A percentile compares a stretch with the other conserved stretches of the same genome.
phyloP scores from a whole-genome alignment of 768 basidiomycete genomes.

The Melanogaster broomeanus region DNA sequence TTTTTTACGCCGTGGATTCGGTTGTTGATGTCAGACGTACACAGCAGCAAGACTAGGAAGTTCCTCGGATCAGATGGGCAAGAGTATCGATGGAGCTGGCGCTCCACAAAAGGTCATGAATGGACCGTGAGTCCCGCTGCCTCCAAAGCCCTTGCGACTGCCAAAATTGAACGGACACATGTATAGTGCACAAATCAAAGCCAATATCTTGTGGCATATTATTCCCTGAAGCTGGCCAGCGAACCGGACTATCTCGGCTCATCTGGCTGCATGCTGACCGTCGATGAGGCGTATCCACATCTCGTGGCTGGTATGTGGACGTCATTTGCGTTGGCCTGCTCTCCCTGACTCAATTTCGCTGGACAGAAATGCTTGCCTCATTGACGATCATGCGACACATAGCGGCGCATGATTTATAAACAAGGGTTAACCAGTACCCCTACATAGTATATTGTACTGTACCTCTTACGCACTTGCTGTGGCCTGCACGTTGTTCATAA shows the following conservation, averaged over 20 bases:
- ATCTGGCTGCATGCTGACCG: slow-evolving; percentile 62
- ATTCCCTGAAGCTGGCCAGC: slow-evolving; percentile 54
- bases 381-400: slow-evolving; percentile 69
- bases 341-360: slow-evolving; percentile 11
- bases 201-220: slow-evolving; percentile 58
- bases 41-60: slow-evolving; percentile 47
- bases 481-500: slow-evolving; percentile 5
- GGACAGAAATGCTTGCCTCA: slow-evolving; percentile 59
- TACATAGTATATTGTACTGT: not conserved
- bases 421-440: not conserved
- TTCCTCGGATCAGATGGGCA: slow-evolving; percentile 62
- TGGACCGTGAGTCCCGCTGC: slow-evolving; percentile 55
- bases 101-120: slow-evolving; percentile 50
- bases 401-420: slow-evolving; percentile 43
- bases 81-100: slow-evolving; percentile 62
- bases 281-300: slow-evolving; percentile 60
- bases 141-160: not conserved
- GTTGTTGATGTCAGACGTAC: slow-evolving; percentile 5
- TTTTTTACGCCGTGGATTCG: not conserved
- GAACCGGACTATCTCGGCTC: slow-evolving; percentile 56
- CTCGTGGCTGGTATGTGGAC: slow-evolving; percentile 53
- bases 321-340: not conserved
- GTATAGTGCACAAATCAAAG: slow-evolving; percentile 55
- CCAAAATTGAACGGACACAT: slow-evolving; percentile 1
- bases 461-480: slow-evolving; percentile 8